A percentile compares a stretch with the other conserved stretches of the same genome.
Conservation (phyloP, 2,329 filamentous ascomycete species). For the Pestalotiopsis fici region DNA sequence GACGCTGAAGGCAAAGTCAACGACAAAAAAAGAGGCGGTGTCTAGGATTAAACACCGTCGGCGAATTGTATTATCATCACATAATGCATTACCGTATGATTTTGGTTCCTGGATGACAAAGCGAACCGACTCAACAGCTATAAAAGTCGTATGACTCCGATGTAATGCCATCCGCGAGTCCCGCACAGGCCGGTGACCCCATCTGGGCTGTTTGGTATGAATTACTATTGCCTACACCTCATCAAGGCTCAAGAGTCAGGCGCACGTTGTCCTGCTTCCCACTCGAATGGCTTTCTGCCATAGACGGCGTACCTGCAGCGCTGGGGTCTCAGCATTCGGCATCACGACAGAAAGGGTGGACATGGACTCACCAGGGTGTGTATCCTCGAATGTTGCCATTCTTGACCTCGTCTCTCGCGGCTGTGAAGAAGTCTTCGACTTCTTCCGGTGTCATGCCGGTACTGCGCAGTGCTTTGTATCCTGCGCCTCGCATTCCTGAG, state of each 20-base stretch:
- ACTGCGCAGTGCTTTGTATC: constrained; percentile 7
- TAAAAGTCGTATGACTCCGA: neutral
- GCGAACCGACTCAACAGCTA: neutral
- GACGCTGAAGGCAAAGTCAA: neutral
- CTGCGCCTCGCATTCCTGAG: constrained; percentile 2
- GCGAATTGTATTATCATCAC: neutral
- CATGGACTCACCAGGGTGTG: constrained; percentile 3
- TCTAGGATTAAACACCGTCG: neutral
- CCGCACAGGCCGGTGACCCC: neutral
- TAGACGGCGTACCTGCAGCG: constrained; percentile 3
- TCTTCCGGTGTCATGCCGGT: constrained; percentile 5
- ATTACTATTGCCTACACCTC: neutral
- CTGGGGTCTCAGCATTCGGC: neutral
- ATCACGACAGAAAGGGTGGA: neutral
- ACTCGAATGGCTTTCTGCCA: constrained; percentile 2
- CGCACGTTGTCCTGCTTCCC: neutral
- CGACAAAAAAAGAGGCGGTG: neutral
- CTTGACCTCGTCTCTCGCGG: constrained; percentile 5
- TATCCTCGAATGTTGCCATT: constrained; percentile 7
- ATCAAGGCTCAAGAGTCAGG: neutral
- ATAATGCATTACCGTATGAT: neutral
- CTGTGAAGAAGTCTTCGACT: constrained; percentile 7
- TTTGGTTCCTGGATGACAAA: neutral
- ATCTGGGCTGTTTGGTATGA: neutral
- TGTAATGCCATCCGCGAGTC: neutral